These are phyloP conservation scores for Dryadomyces quercus-mongolicae DNA, from an alignment of 2,329 filamentous ascomycete genomes.

Conservation along the genomic window DNA sequence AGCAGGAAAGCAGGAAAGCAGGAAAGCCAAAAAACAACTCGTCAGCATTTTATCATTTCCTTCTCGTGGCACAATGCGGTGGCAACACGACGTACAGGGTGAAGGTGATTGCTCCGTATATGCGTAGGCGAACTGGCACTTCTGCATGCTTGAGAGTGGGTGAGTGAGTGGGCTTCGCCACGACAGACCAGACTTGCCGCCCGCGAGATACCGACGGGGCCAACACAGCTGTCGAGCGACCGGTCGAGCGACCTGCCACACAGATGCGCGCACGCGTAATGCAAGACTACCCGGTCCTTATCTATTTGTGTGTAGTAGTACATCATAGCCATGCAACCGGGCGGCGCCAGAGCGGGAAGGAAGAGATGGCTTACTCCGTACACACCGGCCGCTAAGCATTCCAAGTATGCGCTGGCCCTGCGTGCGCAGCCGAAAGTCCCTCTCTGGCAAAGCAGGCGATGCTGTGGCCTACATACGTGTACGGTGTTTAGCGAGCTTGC, in stretches of 20 bases:
- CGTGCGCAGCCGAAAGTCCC: neutral
- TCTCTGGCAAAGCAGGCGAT: too few relatives aligned
- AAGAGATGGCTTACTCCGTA: too few relatives aligned
- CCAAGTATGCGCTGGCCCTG: neutral
- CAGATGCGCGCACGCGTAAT: neutral
- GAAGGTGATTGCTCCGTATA: neutral
- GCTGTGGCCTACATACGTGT: neutral
- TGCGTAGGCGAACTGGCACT: neutral
- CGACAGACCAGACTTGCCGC: neutral
- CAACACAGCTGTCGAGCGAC: too few relatives aligned
- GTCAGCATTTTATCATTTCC: neutral
- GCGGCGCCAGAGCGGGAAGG: too few relatives aligned
- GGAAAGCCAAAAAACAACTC: too few relatives aligned
- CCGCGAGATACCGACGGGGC: too few relatives aligned
- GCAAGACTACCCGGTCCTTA: neutral
- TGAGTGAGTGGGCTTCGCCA: neutral
- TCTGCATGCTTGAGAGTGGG: neutral
- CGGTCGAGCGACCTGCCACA: too few relatives aligned
- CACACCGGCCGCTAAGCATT: too few relatives aligned
- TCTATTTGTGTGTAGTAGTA: neutral
- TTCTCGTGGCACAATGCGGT: neutral
- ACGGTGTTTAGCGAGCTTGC: neutral
- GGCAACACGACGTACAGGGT: neutral
- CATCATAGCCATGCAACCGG: too few relatives aligned
- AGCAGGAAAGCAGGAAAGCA: neutral